A percentile compares a stretch with the other conserved stretches of the same genome.
Conservation (phyloP, 2,329 filamentous ascomycete genomes). For the Fusarium sp. region DNA sequence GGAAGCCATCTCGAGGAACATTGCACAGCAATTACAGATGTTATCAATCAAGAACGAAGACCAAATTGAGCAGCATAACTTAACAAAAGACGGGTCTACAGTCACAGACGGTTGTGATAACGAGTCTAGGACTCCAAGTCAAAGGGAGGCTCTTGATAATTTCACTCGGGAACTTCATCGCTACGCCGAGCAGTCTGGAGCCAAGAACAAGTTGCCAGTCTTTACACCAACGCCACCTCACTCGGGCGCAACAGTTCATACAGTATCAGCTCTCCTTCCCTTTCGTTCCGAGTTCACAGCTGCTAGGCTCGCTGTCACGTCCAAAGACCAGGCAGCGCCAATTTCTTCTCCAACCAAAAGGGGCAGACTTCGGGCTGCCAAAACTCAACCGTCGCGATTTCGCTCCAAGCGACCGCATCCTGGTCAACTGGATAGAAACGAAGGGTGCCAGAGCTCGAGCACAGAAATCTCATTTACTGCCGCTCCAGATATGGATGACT, state of each 20-base stretch:
- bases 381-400: conserved; percentile 1
- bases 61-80: neutral
- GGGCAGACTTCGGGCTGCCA: conserved; percentile 16
- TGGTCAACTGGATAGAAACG: conserved; percentile 46
- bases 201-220: conserved; percentile 50
- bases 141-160: conserved; percentile 52
- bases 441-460: conserved; percentile 39
- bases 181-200: conserved; percentile 48
- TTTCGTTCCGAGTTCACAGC: conserved; percentile 61
- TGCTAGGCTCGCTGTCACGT: conserved; percentile 65
- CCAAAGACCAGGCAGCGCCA: conserved; percentile 53
- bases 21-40: conserved; percentile 56
- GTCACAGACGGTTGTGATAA: conserved; percentile 12
- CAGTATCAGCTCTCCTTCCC: conserved; percentile 61
- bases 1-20: conserved; percentile 55
- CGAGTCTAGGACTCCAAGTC: conserved; percentile 55
- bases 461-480: conserved; percentile 47
- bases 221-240: conserved; percentile 52
- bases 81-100: neutral
- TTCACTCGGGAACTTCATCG: conserved; percentile 46
- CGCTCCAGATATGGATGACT: conserved; percentile 45
- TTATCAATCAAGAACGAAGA: conserved; percentile 44
- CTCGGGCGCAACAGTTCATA: conserved; percentile 57
- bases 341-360: conserved; percentile 10
- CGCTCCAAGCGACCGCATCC: conserved; percentile 14